Evolutionary conservation across 352 stramenopile species (phyloP).

Genomic region (Phytophthora gonapodyides): DNA sequence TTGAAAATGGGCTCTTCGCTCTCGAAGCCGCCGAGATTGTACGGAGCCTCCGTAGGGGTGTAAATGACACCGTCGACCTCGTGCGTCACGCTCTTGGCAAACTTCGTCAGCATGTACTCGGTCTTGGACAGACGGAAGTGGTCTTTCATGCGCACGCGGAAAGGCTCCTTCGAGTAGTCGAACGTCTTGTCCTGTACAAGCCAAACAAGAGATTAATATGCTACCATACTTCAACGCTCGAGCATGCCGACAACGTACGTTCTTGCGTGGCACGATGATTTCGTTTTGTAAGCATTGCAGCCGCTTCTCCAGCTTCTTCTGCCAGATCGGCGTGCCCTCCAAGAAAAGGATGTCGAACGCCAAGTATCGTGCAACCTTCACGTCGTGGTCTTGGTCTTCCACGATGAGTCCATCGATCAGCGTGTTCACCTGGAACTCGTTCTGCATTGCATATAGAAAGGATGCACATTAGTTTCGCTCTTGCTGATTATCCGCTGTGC

Average conservation of each 20-base stretch:
- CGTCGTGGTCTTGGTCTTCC: conserved; percentile 81
- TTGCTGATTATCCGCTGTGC: not conserved
- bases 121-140: conserved; percentile 88
- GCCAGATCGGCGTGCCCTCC: conserved; percentile 79
- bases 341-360: conserved; percentile 87
- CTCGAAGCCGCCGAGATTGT: conserved; percentile 87
- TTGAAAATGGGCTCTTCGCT: conserved; percentile 88
- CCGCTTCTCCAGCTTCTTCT: conserved; percentile 88
- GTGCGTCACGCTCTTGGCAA: conserved; percentile 86
- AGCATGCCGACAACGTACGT: conserved; percentile 44
- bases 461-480: not conserved
- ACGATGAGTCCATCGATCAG: conserved; percentile 87
- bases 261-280: conserved; percentile 86
- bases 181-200: conserved; percentile 66
- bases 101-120: conserved; percentile 86
- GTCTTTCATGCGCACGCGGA: conserved; percentile 90
- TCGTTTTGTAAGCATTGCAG: conserved; percentile 90
- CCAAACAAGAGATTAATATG: not conserved
- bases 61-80: conserved; percentile 89
- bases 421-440: conserved; percentile 76
- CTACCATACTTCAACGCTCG: no score
- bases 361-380: conserved; percentile 76
- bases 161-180: conserved; percentile 81
- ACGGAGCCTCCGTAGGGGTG: conserved; percentile 80
- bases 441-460: conserved; percentile 34